These are phyloP conservation scores for Cafeteria roenbergensis DNA, from an alignment of 108 stramenopile species.

Conservation along the genomic window DNA sequence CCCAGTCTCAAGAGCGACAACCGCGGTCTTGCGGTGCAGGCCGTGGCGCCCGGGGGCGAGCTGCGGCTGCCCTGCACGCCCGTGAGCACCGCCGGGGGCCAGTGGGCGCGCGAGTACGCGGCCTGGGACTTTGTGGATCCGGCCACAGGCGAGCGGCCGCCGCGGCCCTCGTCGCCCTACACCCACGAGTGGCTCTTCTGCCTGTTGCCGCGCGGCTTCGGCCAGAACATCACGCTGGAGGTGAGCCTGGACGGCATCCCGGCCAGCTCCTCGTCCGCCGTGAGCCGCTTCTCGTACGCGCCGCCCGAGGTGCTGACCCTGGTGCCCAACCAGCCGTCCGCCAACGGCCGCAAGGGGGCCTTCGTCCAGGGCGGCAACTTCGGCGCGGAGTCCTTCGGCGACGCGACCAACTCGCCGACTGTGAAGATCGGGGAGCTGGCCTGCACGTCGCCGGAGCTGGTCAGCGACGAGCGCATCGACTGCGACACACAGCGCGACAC, in stretches of 20 bases:
- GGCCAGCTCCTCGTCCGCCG: background rate
- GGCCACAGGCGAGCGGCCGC: no score
- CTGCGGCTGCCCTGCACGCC: no score
- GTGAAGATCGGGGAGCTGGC: background rate
- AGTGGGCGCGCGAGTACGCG: no score
- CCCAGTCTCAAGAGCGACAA: no score
- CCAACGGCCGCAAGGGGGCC: background rate
- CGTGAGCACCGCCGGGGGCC: no score
- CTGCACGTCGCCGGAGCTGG: background rate
- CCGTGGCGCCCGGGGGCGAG: no score
- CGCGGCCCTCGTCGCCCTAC: background rate
- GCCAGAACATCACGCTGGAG: background rate
- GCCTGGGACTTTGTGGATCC: no score
- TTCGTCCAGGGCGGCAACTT: background rate
- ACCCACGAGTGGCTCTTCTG: background rate
- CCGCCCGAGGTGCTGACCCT: background rate
- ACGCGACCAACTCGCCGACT: background rate
- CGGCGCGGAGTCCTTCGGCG: no score
- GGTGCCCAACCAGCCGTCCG: background rate
- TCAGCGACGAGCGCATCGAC: background rate
- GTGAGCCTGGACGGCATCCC: background rate
- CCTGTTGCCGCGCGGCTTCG: background rate
- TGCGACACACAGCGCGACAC: background rate
- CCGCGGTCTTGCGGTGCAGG: no score
- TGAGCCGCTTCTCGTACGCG: background rate